Conservation (phyloP, 2,329 filamentous ascomycete genomes). For the Fusarium sarcochroum region DNA sequence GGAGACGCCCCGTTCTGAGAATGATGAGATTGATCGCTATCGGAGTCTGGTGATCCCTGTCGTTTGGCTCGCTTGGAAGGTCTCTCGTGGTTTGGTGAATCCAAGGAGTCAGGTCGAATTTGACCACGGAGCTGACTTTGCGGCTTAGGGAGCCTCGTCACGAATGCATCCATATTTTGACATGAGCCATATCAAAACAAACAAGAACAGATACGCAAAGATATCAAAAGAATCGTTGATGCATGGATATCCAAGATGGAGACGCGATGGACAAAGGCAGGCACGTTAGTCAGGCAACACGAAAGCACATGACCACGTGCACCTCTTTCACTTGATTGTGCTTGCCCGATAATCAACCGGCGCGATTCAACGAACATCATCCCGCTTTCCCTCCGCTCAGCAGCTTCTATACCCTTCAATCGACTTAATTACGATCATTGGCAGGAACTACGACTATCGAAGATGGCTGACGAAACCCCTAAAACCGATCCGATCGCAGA, state of each 20-base stretch:
- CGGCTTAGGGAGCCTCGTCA: constrained; percentile 50
- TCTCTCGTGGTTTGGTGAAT: constrained; percentile 35
- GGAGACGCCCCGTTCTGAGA: constrained; percentile 28
- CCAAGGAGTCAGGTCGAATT: constrained; percentile 16
- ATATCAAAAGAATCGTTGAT: background rate
- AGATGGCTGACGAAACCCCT: constrained; percentile 52
- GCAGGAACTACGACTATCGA: constrained; percentile 6
- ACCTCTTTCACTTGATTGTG: background rate
- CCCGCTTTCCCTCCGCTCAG: background rate
- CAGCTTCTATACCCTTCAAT: constrained; percentile 21
- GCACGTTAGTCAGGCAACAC: constrained; percentile 48
- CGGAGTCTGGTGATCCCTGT: constrained; percentile 43
- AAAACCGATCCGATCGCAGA: constrained; percentile 42
- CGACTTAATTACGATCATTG: constrained; percentile 1
- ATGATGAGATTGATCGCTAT: constrained; percentile 43
- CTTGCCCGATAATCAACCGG: constrained; percentile 46
- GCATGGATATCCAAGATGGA: constrained; percentile 4
- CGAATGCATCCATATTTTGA: constrained; percentile 57
- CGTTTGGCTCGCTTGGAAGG: constrained; percentile 53
- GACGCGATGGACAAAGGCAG: constrained; percentile 38
- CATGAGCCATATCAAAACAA: constrained; percentile 22
- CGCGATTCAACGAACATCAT: constrained; percentile 31
- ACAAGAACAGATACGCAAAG: background rate
- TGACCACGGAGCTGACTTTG: constrained; percentile 26
- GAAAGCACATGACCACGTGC: constrained; percentile 57